Percentiles rank a stretch among this genome's conserved stretches.
These are phyloP conservation scores for Actinomortierella ambigua DNA, from an alignment of 371 early-diverging fungal genomes.

Conservation along the genomic window DNA sequence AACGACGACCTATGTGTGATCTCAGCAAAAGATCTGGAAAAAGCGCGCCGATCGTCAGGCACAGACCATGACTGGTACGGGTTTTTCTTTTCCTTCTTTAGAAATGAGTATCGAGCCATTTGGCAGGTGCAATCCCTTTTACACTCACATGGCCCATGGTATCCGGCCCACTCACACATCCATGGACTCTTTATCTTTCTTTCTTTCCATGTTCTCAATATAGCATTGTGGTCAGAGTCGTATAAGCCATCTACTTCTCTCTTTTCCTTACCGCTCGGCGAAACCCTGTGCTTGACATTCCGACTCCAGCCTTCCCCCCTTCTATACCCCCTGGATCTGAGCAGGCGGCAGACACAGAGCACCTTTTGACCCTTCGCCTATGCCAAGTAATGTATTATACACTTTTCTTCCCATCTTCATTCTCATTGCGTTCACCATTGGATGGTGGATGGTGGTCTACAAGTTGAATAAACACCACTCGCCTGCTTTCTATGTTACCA, in stretches of 20 bases:
- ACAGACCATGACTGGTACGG: constrained; percentile 76
- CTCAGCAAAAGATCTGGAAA: constrained; percentile 62
- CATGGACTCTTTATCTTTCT: neutral
- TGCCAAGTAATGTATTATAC: no score
- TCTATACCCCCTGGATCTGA: no score
- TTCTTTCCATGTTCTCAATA: neutral
- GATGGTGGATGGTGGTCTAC: neutral
- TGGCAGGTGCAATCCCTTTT: neutral
- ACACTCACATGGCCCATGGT: neutral
- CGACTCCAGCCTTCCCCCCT: no score
- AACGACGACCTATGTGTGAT: constrained; percentile 63
- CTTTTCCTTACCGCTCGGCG: no score
- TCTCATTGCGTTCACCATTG: no score
- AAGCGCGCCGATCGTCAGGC: constrained; percentile 63
- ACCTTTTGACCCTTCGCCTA: no score
- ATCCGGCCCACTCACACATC: neutral
- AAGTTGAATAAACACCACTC: constrained; percentile 30
- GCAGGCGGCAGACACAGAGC: no score
- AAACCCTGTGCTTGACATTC: no score
- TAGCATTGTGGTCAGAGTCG: constrained; percentile 32
- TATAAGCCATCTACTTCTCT: neutral
- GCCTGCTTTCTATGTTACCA: constrained; percentile 22
- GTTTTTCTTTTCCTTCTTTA: neutral
- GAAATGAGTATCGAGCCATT: neutral
- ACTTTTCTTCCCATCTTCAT: no score